phyloP scores from a whole-genome alignment of 2,329 filamentous ascomycete genomes.

The Sarocladium kiliense region DNA sequence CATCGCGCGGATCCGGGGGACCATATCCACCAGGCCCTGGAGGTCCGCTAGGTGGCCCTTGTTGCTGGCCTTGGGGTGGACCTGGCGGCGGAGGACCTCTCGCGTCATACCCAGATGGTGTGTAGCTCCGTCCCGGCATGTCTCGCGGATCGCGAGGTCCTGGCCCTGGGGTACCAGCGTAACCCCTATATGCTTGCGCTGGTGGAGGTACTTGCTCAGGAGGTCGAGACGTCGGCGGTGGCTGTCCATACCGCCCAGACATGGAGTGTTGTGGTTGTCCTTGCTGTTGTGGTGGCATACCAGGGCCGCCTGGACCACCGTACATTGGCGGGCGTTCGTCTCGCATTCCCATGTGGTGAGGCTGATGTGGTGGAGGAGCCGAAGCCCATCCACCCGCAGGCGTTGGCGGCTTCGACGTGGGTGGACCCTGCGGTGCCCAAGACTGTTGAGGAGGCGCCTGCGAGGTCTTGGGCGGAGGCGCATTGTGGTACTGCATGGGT shows the following conservation, averaged over 20 bases:
- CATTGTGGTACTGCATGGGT: constrained; percentile 22
- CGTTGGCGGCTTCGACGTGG: constrained; percentile 27
- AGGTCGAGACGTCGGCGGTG: constrained; percentile 32
- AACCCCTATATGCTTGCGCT: constrained; percentile 36
- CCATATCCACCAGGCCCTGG: constrained; percentile 12
- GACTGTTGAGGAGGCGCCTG: constrained; percentile 27
- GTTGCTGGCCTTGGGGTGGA: constrained; percentile 11
- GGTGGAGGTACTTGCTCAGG: constrained; percentile 35
- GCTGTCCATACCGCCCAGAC: constrained; percentile 28
- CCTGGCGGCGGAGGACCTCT: constrained; percentile 32
- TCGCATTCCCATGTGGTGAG: constrained; percentile 27
- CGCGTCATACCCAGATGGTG: constrained; percentile 37
- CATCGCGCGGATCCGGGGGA: constrained; percentile 18
- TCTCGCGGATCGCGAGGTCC: constrained; percentile 37
- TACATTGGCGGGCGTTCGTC: constrained; percentile 34
- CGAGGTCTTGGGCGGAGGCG: constrained; percentile 24
- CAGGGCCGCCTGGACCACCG: constrained; percentile 17
- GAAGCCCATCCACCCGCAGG: constrained; percentile 27
- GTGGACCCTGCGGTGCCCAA: constrained; percentile 26
- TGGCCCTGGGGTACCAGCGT: constrained; percentile 37
- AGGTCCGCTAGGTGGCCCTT: background rate
- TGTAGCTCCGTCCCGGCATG: constrained; percentile 39
- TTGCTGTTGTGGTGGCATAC: constrained; percentile 23
- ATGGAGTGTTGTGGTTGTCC: constrained; percentile 27
- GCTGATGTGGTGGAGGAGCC: constrained; percentile 20